phyloP scores from a whole-genome alignment of 129 eudicot species.

The Smallanthus sonchifolius region DNA sequence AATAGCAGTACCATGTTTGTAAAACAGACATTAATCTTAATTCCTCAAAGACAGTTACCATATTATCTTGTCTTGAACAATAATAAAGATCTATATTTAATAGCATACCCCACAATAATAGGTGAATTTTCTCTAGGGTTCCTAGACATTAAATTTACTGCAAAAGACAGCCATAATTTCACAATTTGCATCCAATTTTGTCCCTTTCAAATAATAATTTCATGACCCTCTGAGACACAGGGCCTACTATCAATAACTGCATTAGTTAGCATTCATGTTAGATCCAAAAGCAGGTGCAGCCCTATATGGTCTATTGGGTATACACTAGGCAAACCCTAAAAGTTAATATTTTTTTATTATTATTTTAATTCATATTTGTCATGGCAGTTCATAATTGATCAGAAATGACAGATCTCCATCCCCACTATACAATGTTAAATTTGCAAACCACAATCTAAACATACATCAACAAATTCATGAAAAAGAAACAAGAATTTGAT shows the following conservation, averaged over 20 bases:
- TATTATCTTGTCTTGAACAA: not conserved
- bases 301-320: not conserved
- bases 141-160: not conserved
- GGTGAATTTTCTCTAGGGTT: not conserved
- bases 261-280: not conserved
- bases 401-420: not conserved
- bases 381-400: too few species aligned
- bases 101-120: not conserved
- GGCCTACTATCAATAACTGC: slow-evolving; percentile 3
- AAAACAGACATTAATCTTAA: not conserved
- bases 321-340: not conserved
- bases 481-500: not conserved
- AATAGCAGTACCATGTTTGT: not conserved
- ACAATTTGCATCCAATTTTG: slow-evolving; percentile 2
- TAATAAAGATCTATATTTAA: not conserved
- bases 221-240: not conserved
- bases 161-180: slow-evolving; percentile 1
- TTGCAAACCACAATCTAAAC: not conserved
- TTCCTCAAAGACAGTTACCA: not conserved
- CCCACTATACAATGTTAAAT: not conserved
- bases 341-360: not conserved
- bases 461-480: not conserved
- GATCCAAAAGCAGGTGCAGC: not conserved
- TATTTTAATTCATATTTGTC: not conserved
- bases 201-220: slow-evolving; percentile 8